phyloP scores from a whole-genome alignment of 441 rosid genomes.

The Erodium texanum region DNA sequence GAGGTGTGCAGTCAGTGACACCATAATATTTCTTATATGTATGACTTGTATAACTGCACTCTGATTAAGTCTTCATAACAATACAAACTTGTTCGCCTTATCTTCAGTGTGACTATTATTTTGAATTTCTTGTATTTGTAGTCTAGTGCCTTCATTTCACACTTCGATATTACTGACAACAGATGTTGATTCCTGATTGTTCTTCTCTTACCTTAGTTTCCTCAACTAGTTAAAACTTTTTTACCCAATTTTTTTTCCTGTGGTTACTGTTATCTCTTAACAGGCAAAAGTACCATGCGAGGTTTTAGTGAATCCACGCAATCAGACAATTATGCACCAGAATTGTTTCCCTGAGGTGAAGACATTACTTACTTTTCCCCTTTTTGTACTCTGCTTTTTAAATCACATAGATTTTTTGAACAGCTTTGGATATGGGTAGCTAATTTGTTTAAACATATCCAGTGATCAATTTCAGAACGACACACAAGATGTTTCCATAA shows the following conservation, averaged over 20 bases:
- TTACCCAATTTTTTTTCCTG: not conserved
- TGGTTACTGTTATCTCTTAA: not conserved
- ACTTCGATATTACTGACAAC: not conserved
- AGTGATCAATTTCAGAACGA: not conserved
- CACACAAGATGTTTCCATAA: not conserved
- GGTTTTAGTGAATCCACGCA: constrained; percentile 31
- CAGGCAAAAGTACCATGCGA: constrained; percentile 38
- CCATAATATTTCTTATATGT: not conserved
- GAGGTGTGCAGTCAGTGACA: not conserved
- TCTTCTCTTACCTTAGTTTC: too few relatives aligned
- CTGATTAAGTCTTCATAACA: not conserved
- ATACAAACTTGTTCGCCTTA: not conserved
- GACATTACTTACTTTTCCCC: not conserved
- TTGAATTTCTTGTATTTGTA: not conserved
- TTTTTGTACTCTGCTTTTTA: not conserved
- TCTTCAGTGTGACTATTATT: not conserved
- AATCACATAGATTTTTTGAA: not conserved
- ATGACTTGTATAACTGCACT: too few relatives aligned
- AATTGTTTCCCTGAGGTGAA: constrained; percentile 25
- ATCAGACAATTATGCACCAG: constrained; percentile 38
- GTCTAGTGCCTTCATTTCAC: not conserved
- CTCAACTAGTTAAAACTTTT: too few relatives aligned
- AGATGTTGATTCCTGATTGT: not conserved
- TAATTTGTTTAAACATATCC: not conserved
- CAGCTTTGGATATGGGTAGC: not conserved